Evolutionary conservation across 2,329 filamentous ascomycete genomes (phyloP).

Genomic region (Stachybotrys chlorohalonatus): DNA sequence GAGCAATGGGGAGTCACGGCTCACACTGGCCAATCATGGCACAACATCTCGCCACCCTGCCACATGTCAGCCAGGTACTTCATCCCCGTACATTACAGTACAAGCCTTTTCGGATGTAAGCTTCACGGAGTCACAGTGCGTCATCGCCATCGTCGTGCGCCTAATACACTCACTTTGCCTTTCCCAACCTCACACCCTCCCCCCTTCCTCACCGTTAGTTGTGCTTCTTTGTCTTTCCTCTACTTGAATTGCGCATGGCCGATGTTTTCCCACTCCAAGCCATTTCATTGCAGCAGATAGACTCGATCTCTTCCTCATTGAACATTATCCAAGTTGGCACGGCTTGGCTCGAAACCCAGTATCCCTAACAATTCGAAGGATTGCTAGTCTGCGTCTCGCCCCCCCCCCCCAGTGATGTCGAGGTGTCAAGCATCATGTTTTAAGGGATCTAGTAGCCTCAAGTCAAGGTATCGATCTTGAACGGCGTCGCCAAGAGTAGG

Average conservation of each 20-base stretch:
- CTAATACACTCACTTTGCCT: not conserved
- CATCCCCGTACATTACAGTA: no score
- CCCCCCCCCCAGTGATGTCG: not conserved
- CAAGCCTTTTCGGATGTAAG: not conserved
- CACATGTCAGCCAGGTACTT: not conserved
- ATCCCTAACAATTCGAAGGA: no score
- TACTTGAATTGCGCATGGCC: no score
- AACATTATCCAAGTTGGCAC: no score
- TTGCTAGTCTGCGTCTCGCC: no score
- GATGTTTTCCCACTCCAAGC: not conserved
- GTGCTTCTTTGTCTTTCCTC: no score
- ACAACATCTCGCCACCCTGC: not conserved
- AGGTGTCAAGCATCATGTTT: not conserved
- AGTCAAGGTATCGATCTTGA: not conserved
- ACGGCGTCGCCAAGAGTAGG: not conserved
- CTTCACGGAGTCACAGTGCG: constrained; percentile 4
- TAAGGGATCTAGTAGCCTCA: not conserved
- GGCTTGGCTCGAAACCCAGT: no score
- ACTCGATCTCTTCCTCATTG: not conserved
- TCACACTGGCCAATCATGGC: not conserved
- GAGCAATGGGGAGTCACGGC: not conserved
- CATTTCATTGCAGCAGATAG: not conserved
- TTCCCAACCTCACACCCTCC: not conserved
- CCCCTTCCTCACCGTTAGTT: no score
- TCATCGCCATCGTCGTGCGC: constrained; percentile 2